These are phyloP conservation scores for Fusarium clavum DNA, from an alignment of 2,329 filamentous ascomycete genomes.

Conservation along the genomic window DNA sequence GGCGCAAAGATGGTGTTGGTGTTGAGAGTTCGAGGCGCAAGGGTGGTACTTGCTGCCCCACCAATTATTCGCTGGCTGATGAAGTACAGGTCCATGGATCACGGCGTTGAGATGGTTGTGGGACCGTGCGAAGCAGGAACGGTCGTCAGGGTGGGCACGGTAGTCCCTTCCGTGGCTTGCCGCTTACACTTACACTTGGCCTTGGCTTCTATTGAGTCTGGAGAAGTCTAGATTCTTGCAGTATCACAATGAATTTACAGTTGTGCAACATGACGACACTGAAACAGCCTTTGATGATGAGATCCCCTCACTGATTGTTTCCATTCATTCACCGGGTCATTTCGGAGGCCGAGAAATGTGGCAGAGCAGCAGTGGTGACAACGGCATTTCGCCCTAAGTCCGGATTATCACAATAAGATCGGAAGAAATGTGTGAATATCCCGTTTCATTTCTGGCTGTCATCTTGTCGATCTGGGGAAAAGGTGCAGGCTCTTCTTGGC, in stretches of 20 bases:
- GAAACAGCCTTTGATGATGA: neutral
- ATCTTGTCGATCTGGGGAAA: conserved; percentile 28
- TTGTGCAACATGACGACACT: neutral
- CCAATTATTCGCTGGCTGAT: neutral
- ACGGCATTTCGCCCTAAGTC: conserved; percentile 27
- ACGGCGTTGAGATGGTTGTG: conserved; percentile 28
- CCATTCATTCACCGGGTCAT: conserved; percentile 2
- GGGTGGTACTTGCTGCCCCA: conserved; percentile 12
- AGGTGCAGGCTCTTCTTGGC: conserved; percentile 12
- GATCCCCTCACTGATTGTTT: neutral
- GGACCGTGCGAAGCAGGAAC: conserved; percentile 36
- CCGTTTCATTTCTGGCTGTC: conserved; percentile 11
- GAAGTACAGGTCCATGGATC: conserved; percentile 17
- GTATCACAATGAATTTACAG: neutral
- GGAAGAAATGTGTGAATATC: conserved; percentile 14
- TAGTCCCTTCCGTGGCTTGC: conserved; percentile 26
- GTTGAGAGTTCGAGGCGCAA: conserved; percentile 33
- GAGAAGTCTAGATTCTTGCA: neutral
- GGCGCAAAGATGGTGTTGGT: conserved; percentile 30
- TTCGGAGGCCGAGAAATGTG: conserved; percentile 32
- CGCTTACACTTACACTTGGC: neutral
- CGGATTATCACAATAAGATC: conserved; percentile 1
- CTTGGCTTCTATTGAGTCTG: neutral
- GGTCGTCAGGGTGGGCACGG: conserved; percentile 37
- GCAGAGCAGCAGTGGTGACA: conserved; percentile 9